Conservation (phyloP, 441 rosid genomes). For the Rhodomyrtus psidioides region DNA sequence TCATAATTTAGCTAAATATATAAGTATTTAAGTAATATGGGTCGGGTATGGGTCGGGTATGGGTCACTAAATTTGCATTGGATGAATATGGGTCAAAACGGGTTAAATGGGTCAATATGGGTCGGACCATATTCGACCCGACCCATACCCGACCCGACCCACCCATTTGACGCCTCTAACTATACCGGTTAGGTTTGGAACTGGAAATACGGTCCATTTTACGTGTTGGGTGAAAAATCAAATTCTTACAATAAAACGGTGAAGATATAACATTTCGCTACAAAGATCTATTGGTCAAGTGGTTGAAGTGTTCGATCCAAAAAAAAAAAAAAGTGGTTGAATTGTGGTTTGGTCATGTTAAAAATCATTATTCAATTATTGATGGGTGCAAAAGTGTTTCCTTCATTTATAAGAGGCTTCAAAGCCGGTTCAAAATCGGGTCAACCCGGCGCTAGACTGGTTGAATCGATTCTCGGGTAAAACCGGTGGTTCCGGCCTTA, state of each 20-base stretch:
- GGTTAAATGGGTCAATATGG: no score
- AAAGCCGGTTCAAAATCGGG: background rate
- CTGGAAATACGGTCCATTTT: background rate
- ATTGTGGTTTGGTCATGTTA: background rate
- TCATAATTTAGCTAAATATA: no score
- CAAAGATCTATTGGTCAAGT: background rate
- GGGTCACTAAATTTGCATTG: no score
- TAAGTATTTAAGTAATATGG: no score
- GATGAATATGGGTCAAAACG: no score
- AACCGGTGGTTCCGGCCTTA: background rate
- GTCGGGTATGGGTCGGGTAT: no score
- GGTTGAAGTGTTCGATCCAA: no score
- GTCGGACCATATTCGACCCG: no score
- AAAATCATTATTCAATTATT: background rate
- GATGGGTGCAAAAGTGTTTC: background rate
- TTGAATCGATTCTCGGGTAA: background rate
- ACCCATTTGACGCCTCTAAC: no score
- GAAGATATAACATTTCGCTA: background rate
- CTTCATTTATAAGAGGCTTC: background rate
- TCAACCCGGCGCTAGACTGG: accelerated
- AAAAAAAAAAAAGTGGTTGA: background rate
- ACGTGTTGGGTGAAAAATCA: background rate
- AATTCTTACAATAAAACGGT: background rate
- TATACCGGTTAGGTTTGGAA: background rate
- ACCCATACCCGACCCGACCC: no score